Evolutionary conservation across 768 basidiomycete genomes (phyloP).

Genomic region (Guyanaporus albipodus): DNA sequence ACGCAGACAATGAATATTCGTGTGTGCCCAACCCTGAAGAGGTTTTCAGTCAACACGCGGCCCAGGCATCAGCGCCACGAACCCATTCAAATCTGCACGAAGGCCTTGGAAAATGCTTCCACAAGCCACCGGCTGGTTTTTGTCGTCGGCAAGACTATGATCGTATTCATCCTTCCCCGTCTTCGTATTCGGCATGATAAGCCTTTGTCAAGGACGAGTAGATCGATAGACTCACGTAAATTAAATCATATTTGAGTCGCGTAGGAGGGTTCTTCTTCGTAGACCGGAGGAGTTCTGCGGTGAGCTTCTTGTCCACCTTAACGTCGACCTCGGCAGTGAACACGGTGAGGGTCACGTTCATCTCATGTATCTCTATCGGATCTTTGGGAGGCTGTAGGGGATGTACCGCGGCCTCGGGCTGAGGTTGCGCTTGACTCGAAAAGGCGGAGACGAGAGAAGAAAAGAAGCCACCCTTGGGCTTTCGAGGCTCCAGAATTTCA

Average conservation of each 20-base stretch:
- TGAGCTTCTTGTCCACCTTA: slow-evolving; percentile 58
- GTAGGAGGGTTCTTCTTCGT: slow-evolving; percentile 93
- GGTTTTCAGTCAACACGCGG: neutral
- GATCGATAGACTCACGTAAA: slow-evolving; percentile 45
- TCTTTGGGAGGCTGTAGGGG: slow-evolving; percentile 20
- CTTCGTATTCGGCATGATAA: slow-evolving; percentile 34
- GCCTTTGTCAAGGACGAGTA: neutral
- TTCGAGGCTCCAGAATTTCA: slow-evolving; percentile 29
- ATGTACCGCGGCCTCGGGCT: slow-evolving; percentile 2
- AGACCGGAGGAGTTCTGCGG: slow-evolving; percentile 74
- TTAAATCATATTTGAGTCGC: slow-evolving; percentile 72
- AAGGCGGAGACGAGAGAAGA: slow-evolving; percentile 33
- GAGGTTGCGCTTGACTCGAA: slow-evolving; percentile 15
- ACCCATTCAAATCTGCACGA: slow-evolving; percentile 83
- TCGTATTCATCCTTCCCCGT: slow-evolving; percentile 83
- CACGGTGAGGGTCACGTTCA: slow-evolving; percentile 31
- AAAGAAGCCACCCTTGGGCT: slow-evolving; percentile 43
- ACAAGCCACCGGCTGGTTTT: slow-evolving; percentile 49
- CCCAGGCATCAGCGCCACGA: slow-evolving; percentile 15
- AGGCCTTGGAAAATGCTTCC: slow-evolving; percentile 87
- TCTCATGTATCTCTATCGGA: slow-evolving; percentile 19
- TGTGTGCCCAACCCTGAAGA: slow-evolving; percentile 7
- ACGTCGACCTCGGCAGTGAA: slow-evolving; percentile 49
- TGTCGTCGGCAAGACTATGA: slow-evolving; percentile 64
- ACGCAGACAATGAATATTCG: slow-evolving; percentile 52